Conservation (phyloP, 1,139 yeast species). For the Pichia sp. region DNA sequence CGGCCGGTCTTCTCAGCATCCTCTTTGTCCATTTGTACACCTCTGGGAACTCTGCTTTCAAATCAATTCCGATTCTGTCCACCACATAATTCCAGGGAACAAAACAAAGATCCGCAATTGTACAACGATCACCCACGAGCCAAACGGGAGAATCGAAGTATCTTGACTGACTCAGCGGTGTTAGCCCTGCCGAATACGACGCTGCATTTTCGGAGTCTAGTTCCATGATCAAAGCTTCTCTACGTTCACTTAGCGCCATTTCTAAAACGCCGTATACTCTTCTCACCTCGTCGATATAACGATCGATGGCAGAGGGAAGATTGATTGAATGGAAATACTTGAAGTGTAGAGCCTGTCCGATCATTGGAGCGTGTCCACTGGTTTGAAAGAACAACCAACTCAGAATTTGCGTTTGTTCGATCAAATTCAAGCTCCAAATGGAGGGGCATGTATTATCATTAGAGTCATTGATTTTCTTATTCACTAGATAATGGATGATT, state of each 20-base stretch:
- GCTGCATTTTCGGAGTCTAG: constrained; percentile 82
- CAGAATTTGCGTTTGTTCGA: constrained; percentile 79
- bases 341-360: constrained; percentile 94
- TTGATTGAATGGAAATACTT: constrained; percentile 83
- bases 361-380: constrained; percentile 96
- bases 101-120: constrained; percentile 86
- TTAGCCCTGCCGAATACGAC: constrained; percentile 83
- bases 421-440: constrained; percentile 72
- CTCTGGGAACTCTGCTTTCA: constrained; percentile 86
- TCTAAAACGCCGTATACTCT: constrained; percentile 92
- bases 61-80: constrained; percentile 82
- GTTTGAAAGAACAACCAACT: constrained; percentile 94
- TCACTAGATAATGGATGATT: constrained; percentile 67
- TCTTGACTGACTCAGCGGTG: constrained; percentile 77
- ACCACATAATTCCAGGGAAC: constrained; percentile 98
- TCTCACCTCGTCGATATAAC: constrained; percentile 89
- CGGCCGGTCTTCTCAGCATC: constrained; percentile 87
- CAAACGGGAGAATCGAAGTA: constrained; percentile 92
- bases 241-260: constrained; percentile 88
- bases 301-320: constrained; percentile 81
- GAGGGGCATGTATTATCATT: constrained; percentile 51
- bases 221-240: constrained; percentile 88
- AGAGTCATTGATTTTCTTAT: constrained; percentile 52
- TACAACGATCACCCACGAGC: constrained; percentile 86
- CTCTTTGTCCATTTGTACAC: constrained; percentile 93